These are phyloP conservation scores for Solanum megistacrolobum DNA, from an alignment of 257 asterid species.

Conservation along the genomic window DNA sequence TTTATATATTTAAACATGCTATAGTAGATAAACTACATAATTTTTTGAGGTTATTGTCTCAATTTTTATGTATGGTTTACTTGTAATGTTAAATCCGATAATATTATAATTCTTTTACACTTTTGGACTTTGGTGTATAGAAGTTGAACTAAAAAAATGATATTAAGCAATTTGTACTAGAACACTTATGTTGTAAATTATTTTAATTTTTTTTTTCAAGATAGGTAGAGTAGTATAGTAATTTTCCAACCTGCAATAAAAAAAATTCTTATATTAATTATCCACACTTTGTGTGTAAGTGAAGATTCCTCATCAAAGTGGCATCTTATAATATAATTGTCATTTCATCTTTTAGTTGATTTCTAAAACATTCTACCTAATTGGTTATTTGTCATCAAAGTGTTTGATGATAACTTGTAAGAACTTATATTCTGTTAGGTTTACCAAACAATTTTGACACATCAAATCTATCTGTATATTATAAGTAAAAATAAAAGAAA, in stretches of 20 bases:
- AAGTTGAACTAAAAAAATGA: neutral
- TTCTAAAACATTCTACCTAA: conserved; percentile 15
- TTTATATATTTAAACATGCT: neutral
- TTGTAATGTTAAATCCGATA: neutral
- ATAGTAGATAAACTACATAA: neutral
- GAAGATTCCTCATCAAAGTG: conserved; percentile 16
- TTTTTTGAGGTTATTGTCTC: neutral
- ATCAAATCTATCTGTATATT: neutral
- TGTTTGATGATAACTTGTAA: conserved; percentile 4
- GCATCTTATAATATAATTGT: neutral
- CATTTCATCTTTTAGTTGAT: neutral
- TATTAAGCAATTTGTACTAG: neutral
- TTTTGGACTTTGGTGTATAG: neutral
- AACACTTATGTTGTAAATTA: neutral
- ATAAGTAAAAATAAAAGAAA: neutral
- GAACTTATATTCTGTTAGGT: conserved; percentile 14
- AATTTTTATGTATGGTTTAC: neutral
- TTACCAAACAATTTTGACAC: conserved; percentile 5
- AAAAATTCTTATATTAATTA: neutral
- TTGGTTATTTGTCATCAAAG: neutral
- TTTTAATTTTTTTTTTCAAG: neutral
- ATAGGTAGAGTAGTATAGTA: neutral
- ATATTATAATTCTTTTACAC: neutral
- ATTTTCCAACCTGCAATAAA: neutral
- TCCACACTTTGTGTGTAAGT: conserved; percentile 19